Evolutionary conservation across 2,329 filamentous ascomycete genomes (phyloP).

Genomic region (Periglandula ipomoeae): DNA sequence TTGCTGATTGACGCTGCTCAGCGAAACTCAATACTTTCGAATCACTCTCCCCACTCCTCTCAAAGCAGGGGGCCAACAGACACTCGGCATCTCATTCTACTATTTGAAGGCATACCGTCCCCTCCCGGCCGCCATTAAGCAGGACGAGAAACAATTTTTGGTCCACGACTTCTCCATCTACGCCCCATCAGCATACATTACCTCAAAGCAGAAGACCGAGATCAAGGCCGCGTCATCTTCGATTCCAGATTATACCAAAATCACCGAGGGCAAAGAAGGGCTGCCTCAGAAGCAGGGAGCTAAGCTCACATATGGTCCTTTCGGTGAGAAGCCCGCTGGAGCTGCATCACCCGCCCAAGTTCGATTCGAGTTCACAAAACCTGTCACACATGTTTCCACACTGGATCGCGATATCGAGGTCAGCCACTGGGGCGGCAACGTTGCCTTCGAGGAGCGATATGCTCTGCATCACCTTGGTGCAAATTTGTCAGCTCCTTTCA

Average conservation of each 20-base stretch:
- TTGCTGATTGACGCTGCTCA: slow-evolving; percentile 21
- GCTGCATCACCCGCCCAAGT: slow-evolving; percentile 64
- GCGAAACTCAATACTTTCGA: slow-evolving; percentile 72
- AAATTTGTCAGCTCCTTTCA: slow-evolving; percentile 63
- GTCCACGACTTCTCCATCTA: slow-evolving; percentile 81
- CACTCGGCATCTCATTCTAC: slow-evolving; percentile 78
- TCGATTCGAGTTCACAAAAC: slow-evolving; percentile 93
- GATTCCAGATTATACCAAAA: slow-evolving; percentile 76
- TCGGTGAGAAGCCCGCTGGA: slow-evolving; percentile 71
- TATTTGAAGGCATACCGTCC: slow-evolving; percentile 70
- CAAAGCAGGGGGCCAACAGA: slow-evolving; percentile 67
- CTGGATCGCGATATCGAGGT: slow-evolving; percentile 91
- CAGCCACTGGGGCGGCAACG: slow-evolving; percentile 95
- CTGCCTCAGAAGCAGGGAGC: slow-evolving; percentile 74
- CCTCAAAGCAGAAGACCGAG: slow-evolving; percentile 93
- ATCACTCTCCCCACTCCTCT: slow-evolving; percentile 72
- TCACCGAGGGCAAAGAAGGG: slow-evolving; percentile 52
- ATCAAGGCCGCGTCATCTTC: slow-evolving; percentile 74
- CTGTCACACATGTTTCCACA: slow-evolving; percentile 66
- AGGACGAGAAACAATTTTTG: slow-evolving; percentile 80
- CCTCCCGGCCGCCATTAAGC: slow-evolving; percentile 72
- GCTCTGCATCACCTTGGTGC: slow-evolving; percentile 81
- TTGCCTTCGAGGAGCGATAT: slow-evolving; percentile 92
- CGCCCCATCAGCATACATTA: slow-evolving; percentile 72
- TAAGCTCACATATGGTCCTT: slow-evolving; percentile 85